These are phyloP conservation scores for Eurotiales sp. DNA, from an alignment of 2,329 filamentous ascomycete species.

Conservation along the genomic window DNA sequence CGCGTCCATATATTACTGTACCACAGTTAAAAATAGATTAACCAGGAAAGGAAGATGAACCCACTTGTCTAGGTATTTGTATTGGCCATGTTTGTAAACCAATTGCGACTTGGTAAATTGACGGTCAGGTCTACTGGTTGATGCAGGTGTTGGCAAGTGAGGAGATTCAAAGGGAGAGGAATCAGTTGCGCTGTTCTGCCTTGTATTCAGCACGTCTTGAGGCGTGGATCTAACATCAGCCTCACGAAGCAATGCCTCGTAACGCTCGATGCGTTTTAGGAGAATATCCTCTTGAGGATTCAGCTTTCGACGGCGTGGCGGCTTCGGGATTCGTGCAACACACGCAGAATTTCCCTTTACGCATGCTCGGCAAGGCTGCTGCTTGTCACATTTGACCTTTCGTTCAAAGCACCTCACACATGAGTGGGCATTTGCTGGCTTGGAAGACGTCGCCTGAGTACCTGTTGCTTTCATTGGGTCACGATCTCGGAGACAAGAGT, in stretches of 20 bases:
- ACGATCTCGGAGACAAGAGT: no score
- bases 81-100: not conserved
- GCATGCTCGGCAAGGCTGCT: not conserved
- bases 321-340: not conserved
- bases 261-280: not conserved
- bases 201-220: not conserved
- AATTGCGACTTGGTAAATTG: not conserved
- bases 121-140: not conserved
- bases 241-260: not conserved
- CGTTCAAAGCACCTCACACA: slow-evolving; percentile 8
- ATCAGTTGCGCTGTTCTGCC: not conserved
- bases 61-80: not conserved
- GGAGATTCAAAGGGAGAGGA: not conserved
- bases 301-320: not conserved
- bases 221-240: not conserved
- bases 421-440: not conserved
- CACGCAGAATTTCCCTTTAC: not conserved
- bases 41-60: not conserved
- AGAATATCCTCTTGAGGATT: not conserved
- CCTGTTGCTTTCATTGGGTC: not conserved
- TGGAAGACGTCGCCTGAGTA: not conserved
- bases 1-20: not conserved
- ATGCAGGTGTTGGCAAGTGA: not conserved
- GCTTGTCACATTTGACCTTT: slow-evolving; percentile 9
- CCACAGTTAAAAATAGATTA: not conserved